These are phyloP conservation scores for Protomyces arabidopsidicola DNA, from an alignment of 1,139 yeast species.

Conservation along the genomic window DNA sequence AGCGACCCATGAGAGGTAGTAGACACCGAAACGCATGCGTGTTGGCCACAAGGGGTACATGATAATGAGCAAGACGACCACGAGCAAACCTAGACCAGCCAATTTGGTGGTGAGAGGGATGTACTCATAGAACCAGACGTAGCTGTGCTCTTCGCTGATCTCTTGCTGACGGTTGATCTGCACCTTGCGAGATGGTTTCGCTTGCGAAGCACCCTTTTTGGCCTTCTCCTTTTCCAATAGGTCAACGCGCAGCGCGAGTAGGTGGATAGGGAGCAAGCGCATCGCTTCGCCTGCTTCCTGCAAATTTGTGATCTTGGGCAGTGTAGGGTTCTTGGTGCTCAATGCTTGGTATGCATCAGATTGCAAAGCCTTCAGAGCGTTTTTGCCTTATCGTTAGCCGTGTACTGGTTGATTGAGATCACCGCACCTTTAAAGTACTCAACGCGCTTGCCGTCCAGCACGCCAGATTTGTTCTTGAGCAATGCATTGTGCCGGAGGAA, in stretches of 20 bases:
- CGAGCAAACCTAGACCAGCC: constrained; percentile 58
- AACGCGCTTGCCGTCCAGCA: constrained; percentile 60
- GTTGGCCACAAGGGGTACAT: constrained; percentile 96
- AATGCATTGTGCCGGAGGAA: constrained; percentile 59
- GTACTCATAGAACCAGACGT: constrained; percentile 78
- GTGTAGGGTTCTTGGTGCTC: constrained; percentile 51
- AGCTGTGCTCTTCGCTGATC: constrained; percentile 72
- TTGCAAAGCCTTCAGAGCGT: constrained; percentile 71
- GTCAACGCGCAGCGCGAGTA: constrained; percentile 66
- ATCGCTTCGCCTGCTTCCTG: constrained; percentile 61
- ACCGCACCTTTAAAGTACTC: constrained; percentile 68
- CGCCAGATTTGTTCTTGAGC: constrained; percentile 76
- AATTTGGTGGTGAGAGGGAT: constrained; percentile 59
- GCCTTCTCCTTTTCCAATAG: constrained; percentile 53
- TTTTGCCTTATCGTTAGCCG: constrained; percentile 45
- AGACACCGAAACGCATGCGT: constrained; percentile 82
- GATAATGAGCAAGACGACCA: constrained; percentile 66
- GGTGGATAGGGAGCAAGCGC: constrained; percentile 64
- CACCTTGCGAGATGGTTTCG: constrained; percentile 43
- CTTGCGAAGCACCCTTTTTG: constrained; percentile 62
- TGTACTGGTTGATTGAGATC: background rate
- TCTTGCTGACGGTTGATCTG: constrained; percentile 63
- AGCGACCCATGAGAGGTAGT: constrained; percentile 77
- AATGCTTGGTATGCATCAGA: constrained; percentile 64
- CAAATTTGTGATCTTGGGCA: constrained; percentile 54